These are phyloP conservation scores for Linum lewisii DNA, from an alignment of 345 rosid genomes.

Conservation along the genomic window DNA sequence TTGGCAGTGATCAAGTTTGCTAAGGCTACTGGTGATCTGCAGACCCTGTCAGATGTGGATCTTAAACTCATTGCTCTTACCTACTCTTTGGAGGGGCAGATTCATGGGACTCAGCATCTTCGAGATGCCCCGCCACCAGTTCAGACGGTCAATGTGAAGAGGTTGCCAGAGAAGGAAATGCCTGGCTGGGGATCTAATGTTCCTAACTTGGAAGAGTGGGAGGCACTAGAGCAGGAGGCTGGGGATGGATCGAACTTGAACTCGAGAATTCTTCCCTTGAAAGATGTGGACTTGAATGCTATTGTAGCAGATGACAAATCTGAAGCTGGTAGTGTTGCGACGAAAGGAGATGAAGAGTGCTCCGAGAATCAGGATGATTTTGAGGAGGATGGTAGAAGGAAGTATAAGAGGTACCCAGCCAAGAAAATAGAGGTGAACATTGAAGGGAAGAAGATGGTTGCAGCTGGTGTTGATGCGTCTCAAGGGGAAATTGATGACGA, in stretches of 20 bases:
- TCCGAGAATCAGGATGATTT: conserved; percentile 39
- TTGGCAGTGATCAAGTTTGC: conserved; percentile 69
- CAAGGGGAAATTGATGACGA: conserved; percentile 55
- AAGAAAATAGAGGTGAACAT: conserved; percentile 52
- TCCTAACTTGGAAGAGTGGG: conserved; percentile 89
- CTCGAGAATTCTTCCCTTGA: conserved; percentile 79
- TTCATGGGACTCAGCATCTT: conserved; percentile 64
- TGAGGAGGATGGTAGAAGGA: conserved; percentile 30
- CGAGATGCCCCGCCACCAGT: conserved; percentile 78
- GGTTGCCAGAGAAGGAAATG: conserved; percentile 76
- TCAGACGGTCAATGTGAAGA: conserved; percentile 60
- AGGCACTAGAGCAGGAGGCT: conserved; percentile 50
- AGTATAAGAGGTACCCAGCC: conserved; percentile 35
- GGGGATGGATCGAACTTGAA: conserved; percentile 31
- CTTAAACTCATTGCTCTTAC: conserved; percentile 74
- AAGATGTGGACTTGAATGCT: conserved; percentile 51
- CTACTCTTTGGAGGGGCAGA: conserved; percentile 67
- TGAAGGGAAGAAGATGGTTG: conserved; percentile 86
- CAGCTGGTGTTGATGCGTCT: conserved; percentile 82
- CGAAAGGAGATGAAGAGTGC: conserved; percentile 25
- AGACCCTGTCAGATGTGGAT: conserved; percentile 83
- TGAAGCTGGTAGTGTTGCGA: conserved; percentile 34
- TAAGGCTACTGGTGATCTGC: conserved; percentile 82
- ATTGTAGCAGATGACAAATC: conserved; percentile 29
- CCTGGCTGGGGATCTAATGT: conserved; percentile 98